These are phyloP conservation scores for Rugonectria rugulosa DNA, from an alignment of 2,329 filamentous ascomycete species.

Conservation along the genomic window DNA sequence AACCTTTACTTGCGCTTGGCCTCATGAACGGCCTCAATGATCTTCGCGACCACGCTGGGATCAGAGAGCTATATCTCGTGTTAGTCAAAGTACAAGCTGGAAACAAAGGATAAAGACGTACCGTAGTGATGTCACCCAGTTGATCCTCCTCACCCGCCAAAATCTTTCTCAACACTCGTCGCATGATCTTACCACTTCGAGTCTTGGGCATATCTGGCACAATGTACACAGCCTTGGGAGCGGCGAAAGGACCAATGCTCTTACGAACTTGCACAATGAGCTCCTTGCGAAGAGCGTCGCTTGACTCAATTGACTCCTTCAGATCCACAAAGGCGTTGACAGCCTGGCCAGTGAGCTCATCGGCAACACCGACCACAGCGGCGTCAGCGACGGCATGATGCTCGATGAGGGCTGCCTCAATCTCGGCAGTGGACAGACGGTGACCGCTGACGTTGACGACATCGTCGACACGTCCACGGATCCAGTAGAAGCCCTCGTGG, in stretches of 20 bases:
- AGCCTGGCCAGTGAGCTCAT: constrained; percentile 95
- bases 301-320: constrained; percentile 81
- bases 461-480: constrained; percentile 96
- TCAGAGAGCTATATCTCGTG: constrained; percentile 74
- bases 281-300: constrained; percentile 88
- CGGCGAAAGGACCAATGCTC: constrained; percentile 96
- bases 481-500: constrained; percentile 99
- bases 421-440: constrained; percentile 95
- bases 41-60: constrained; percentile 86
- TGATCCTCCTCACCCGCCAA: constrained; percentile 96
- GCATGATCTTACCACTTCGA: constrained; percentile 98
- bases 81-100: constrained; percentile 20
- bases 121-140: constrained; percentile 90
- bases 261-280: constrained; percentile 94
- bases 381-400: constrained; percentile 90
- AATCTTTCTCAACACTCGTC: constrained; percentile 96
- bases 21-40: constrained; percentile 82
- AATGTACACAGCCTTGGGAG: constrained; percentile 90
- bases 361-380: constrained; percentile 89
- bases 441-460: constrained; percentile 98
- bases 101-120: constrained; percentile 55
- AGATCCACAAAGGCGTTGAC: constrained; percentile 96
- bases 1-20: constrained; percentile 58
- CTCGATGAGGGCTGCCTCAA: constrained; percentile 95
- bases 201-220: constrained; percentile 97